Evolutionary conservation across 495 filamentous ascomycete genomes (phyloP), one percentile per base, ranked within the genome.

Genomic region (Amphirosellinia nigrospora): DNA sequence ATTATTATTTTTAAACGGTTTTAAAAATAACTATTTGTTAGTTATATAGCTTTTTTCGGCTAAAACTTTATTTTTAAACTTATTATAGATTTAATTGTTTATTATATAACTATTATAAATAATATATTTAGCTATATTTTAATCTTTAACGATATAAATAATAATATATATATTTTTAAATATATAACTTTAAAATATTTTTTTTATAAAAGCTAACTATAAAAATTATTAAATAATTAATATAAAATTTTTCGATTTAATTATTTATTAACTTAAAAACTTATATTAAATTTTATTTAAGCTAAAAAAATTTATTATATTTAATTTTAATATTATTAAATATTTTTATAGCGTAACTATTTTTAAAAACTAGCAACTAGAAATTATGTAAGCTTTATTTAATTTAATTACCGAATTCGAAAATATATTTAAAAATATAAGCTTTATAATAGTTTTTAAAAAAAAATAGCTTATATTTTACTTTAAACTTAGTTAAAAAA

Each of bases 21-120:
- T 48, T 50, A 50, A 26, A 52, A 23, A 50, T n/a, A n/a, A 50
- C 3, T 36, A 36, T 36, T 36, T 36, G 8, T 36, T 36, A 36
- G 8, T 36, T 36, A 36, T 36, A 4, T 36, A 30, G 26, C 19
- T 21, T 32, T 28, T 10, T 48, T 32, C 19, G 52, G 28, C 15
- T 50, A 64, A 52, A 30, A 64, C 36, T 64, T 52, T 15, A 32
- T 64, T 3, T 64, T 64, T 64, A 64, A 64, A 15, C 43, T 64
- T 23, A 48, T 36, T 19, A 46, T 45, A 50, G 19, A 30, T 34
- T 64, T 10, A 11, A 52, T 64, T 32, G 19, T 34, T n/a, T n/a
- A n/a, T n/a, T n/a, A n/a, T n/a, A n/a, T n/a, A n/a, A n/a, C n/a
- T n/a, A n/a, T n/a, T n/a, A n/a, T n/a, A n/a, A n/a, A n/a, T n/a